phyloP scores from a whole-genome alignment of 768 basidiomycete species.

The Russula foetens region DNA sequence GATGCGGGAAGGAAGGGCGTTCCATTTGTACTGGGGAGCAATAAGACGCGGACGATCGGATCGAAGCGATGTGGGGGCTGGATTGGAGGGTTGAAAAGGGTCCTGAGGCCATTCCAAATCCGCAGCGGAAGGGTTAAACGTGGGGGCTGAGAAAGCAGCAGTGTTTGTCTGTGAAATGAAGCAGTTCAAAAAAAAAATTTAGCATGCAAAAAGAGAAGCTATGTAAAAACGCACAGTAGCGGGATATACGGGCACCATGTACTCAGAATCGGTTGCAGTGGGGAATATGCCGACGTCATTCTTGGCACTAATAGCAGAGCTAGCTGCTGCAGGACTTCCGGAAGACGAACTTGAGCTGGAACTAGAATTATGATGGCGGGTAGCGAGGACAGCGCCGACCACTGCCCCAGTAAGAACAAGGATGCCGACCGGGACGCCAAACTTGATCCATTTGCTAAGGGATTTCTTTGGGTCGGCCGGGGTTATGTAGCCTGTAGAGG shows the following conservation, averaged over 20 bases:
- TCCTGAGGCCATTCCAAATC: slow-evolving; percentile 73
- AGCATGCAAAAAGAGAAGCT: neutral
- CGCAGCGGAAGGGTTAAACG: slow-evolving; percentile 52
- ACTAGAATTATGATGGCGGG: slow-evolving; percentile 38
- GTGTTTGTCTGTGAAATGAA: slow-evolving; percentile 53
- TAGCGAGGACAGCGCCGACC: slow-evolving; percentile 67
- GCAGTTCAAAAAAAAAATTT: neutral
- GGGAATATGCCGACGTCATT: slow-evolving; percentile 59
- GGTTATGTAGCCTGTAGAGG: slow-evolving; percentile 62
- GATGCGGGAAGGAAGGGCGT: slow-evolving; percentile 70
- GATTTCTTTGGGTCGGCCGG: slow-evolving; percentile 44
- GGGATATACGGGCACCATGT: slow-evolving; percentile 79
- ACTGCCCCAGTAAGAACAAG: slow-evolving; percentile 59
- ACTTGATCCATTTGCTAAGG: slow-evolving; percentile 64
- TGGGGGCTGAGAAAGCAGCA: slow-evolving; percentile 61
- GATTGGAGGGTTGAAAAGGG: slow-evolving; percentile 57
- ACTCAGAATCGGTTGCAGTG: slow-evolving; percentile 70
- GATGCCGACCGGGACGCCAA: slow-evolving; percentile 59
- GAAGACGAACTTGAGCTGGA: slow-evolving; percentile 20
- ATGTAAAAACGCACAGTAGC: slow-evolving; percentile 58
- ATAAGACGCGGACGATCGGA: slow-evolving; percentile 84
- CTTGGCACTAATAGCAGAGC: slow-evolving; percentile 51
- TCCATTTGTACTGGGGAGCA: slow-evolving; percentile 90
- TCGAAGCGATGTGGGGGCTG: slow-evolving; percentile 53
- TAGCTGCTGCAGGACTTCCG: slow-evolving; percentile 36